phyloP scores from a whole-genome alignment of 345 rosid genomes.

The Citrus sp. region DNA sequence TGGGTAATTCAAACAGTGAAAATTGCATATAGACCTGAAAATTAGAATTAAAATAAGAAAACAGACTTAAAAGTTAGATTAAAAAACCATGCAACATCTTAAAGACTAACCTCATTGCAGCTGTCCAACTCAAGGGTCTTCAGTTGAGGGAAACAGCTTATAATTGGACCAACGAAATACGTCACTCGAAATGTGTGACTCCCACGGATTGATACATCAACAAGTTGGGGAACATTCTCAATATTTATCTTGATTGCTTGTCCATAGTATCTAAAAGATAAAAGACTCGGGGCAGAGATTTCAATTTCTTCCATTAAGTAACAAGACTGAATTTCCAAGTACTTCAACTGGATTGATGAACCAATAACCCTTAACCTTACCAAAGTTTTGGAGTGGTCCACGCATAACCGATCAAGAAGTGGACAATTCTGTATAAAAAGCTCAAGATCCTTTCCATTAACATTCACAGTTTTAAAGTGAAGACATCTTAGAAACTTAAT shows the following conservation, averaged over 20 bases:
- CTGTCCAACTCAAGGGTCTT: not conserved
- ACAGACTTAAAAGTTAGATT: not conserved
- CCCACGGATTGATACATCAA: not conserved
- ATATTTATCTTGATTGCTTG: not conserved
- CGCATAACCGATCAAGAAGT: not conserved
- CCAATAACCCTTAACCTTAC: not conserved
- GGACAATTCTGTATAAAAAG: not conserved
- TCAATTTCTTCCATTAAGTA: not conserved
- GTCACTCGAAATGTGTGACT: not conserved
- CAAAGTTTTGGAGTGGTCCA: not conserved
- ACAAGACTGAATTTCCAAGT: not conserved
- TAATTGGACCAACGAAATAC: not conserved
- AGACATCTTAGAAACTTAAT: not conserved
- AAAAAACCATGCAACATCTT: not conserved
- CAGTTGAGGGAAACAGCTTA: not conserved
- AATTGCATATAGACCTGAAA: not conserved
- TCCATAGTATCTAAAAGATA: not conserved
- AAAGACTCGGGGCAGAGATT: not conserved
- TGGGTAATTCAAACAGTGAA: not conserved
- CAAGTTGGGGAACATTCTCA: not conserved
- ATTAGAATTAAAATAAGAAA: not conserved
- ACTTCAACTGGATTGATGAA: not conserved
- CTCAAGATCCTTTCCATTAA: not conserved
- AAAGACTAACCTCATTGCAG: conserved; percentile 2
- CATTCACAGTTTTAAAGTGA: not conserved